Base-by-base conservation (phyloP, 495 filamentous ascomycete genomes). In the Lasiosphaeria hispida region DNA sequence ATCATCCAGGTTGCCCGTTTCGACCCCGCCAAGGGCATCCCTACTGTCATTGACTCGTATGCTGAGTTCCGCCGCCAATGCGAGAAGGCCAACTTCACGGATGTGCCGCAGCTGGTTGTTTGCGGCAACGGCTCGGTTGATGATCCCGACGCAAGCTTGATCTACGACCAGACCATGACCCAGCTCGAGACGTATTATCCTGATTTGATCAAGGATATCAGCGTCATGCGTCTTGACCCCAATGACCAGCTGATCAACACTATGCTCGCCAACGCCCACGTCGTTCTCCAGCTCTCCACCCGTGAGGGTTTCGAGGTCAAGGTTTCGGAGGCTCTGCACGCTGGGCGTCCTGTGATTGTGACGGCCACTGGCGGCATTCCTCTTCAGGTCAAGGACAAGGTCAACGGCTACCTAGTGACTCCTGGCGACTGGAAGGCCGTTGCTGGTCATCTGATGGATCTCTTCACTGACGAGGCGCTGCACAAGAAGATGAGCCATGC, bases 301-400 rank as follows among this genome's bases (percentile, higher is more conserved):
- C 83, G 87, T 15, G 91, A 96, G 69, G 91, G 90, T 3, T 96
- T 96, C 63, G 90, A 96, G 68, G 87, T 94, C 54, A 96, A 95
- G 72, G 90, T 96, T 13, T 91, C 87, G 0, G 91, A 96, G 69
- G 91, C 89, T 23, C 77, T 92, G 7, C 90, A 93, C 69, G 91
- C 92, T 61, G 91, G 91, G 18, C 85, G 87, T 10, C 91, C 91
- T 2, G 81, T 92, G 45, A 91, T 96, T 52, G 89, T 88, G 6
- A 90, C 88, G 1, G 78, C 78, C 13, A 87, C 87, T 0, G 91
- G 91, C 35, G 91, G 91, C 4, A 92, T 96, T 49, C 89, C 91
- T 0, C 78, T 95, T 10, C 90, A 95, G 72, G 80, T 95, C 39
- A 80, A 86, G 60, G 70, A 94, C 65, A 77, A 78, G 44, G 83